These are phyloP conservation scores for Fusarium sp. DNA, from an alignment of 2,329 filamentous ascomycete genomes.

Conservation along the genomic window DNA sequence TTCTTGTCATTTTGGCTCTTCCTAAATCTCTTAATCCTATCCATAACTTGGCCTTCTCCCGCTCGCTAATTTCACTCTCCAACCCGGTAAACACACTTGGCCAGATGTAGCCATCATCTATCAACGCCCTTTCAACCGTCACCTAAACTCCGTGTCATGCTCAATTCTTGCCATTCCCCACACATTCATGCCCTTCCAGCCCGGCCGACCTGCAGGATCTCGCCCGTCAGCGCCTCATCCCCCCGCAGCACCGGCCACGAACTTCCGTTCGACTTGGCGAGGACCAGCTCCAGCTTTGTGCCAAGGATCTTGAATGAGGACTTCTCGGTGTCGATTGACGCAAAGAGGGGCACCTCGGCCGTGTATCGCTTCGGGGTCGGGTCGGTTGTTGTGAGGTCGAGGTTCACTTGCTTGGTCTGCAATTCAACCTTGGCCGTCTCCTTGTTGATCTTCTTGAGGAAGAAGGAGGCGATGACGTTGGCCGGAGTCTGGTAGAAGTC, in stretches of 20 bases:
- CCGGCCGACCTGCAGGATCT: conserved; percentile 90
- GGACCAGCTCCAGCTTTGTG: conserved; percentile 86
- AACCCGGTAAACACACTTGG: background rate
- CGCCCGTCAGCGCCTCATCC: conserved; percentile 75
- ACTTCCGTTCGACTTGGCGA: conserved; percentile 77
- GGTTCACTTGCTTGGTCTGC: conserved; percentile 68
- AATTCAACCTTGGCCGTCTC: conserved; percentile 80
- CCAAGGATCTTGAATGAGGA: conserved; percentile 85
- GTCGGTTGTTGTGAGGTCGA: conserved; percentile 90
- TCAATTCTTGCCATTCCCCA: conserved; percentile 10
- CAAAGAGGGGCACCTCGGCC: conserved; percentile 80
- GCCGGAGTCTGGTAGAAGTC: conserved; percentile 96
- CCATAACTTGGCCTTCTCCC: background rate
- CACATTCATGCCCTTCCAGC: conserved; percentile 71
- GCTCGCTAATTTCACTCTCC: conserved; percentile 14
- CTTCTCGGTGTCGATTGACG: conserved; percentile 78
- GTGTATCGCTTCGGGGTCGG: conserved; percentile 81
- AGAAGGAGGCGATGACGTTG: conserved; percentile 89
- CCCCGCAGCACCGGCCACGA: conserved; percentile 89
- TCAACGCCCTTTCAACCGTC: conserved; percentile 30
- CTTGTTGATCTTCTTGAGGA: conserved; percentile 97
- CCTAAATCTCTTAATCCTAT: background rate
- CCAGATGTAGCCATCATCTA: conserved; percentile 6
- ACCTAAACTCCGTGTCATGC: conserved; percentile 34
- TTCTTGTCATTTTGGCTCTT: background rate